phyloP scores from a whole-genome alignment of 75 land plant species.

The Chamaecyparis obtusa region DNA sequence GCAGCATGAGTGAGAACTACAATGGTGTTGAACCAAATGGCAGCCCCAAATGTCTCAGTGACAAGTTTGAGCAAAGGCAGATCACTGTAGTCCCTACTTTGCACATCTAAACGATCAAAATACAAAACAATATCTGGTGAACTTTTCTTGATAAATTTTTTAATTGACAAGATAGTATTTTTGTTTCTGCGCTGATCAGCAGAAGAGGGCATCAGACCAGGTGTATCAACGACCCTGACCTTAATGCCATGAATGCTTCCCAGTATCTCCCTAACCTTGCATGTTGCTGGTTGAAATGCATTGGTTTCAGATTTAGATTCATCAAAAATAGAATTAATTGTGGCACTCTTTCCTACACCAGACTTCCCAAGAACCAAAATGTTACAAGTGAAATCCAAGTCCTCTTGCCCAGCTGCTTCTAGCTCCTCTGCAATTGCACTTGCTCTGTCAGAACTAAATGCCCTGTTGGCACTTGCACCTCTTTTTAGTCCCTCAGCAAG shows the following conservation, averaged over 20 bases:
- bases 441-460: slow-evolving; percentile 74
- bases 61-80: slow-evolving; percentile 76
- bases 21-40: slow-evolving; percentile 90
- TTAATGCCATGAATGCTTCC: slow-evolving; percentile 84
- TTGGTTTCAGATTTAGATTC: slow-evolving; percentile 57
- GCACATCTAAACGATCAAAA: slow-evolving; percentile 85
- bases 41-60: slow-evolving; percentile 65
- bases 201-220: slow-evolving; percentile 72
- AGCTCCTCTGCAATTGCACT: slow-evolving; percentile 59
- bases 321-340: slow-evolving; percentile 87
- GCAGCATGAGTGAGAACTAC: slow-evolving; percentile 90
- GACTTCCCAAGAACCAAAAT: slow-evolving; percentile 82
- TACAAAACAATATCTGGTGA: slow-evolving; percentile 95
- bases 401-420: slow-evolving; percentile 60
- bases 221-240: slow-evolving; percentile 79
- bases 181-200: slow-evolving; percentile 63
- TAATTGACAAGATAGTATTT: slow-evolving; percentile 54
- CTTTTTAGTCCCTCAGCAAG: slow-evolving; percentile 60
- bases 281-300: slow-evolving; percentile 75
- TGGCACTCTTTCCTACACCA: slow-evolving; percentile 98
- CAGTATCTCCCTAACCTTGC: slow-evolving; percentile 61
- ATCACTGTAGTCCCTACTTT: slow-evolving; percentile 88
- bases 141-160: slow-evolving; percentile 63
- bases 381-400: slow-evolving; percentile 78
- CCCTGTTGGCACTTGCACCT: slow-evolving; percentile 42